phyloP scores from a whole-genome alignment of 257 asterid genomes.

The Solanum megistacrolobum region DNA sequence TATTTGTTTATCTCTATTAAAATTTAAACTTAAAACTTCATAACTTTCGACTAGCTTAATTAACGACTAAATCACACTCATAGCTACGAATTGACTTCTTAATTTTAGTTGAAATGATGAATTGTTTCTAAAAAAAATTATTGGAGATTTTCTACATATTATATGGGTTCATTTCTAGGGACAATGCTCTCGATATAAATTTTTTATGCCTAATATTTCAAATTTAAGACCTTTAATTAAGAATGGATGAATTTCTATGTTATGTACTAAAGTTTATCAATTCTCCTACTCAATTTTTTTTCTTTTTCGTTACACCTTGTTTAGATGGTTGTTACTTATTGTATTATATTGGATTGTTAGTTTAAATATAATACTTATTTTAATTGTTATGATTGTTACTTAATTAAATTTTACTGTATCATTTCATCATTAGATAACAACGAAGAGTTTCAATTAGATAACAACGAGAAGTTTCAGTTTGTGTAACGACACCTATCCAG shows the following conservation, averaged over 20 bases:
- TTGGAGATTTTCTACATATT: background rate
- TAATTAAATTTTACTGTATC: no score
- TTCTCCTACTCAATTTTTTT: background rate
- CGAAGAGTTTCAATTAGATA: no score
- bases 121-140: background rate
- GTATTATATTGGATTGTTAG: no score
- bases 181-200: rapidly evolving
- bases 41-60: background rate
- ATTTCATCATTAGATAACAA: background rate
- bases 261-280: background rate
- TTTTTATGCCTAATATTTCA: background rate
- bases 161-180: background rate
- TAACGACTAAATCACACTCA: background rate
- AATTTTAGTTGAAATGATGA: background rate
- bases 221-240: background rate
- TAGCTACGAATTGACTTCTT: background rate
- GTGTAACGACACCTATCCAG: background rate
- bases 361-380: no score
- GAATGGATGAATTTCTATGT: background rate
- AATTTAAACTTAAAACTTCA: background rate
- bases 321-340: background rate
- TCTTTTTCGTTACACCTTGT: background rate
- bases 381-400: background rate
- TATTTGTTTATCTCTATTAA: background rate
- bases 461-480: no score